A percentile compares a stretch with the other conserved stretches of the same genome.
Conservation (phyloP, 1,284 basidiomycete genomes). For the Heterobasidion occidentale region DNA sequence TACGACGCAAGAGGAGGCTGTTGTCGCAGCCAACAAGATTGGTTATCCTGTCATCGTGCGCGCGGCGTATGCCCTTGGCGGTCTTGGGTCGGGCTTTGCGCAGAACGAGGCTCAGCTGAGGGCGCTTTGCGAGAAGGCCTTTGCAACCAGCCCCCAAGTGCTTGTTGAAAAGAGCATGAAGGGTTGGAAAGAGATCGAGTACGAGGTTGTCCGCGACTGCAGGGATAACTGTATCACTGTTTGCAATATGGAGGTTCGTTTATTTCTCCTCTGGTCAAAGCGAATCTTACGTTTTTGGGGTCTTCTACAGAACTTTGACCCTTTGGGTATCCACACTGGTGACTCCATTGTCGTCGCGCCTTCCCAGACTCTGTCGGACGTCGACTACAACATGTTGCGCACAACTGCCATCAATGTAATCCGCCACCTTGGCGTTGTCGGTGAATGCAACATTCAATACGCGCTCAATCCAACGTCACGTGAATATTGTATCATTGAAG, state of each 20-base stretch:
- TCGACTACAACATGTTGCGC: constrained; percentile 98
- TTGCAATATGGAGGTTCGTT: constrained; percentile 96
- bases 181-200: constrained; percentile 99
- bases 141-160: constrained; percentile 95
- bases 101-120: constrained; percentile 83
- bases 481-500: constrained; percentile 99
- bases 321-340: constrained; percentile 96
- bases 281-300: constrained; percentile 2
- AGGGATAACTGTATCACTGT: constrained; percentile 97
- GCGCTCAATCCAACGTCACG: constrained; percentile 92
- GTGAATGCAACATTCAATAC: constrained; percentile 99
- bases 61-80: constrained; percentile 94
- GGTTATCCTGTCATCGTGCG: constrained; percentile 98
- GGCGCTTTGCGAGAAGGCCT: constrained; percentile 87
- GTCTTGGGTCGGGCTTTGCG: constrained; percentile 92
- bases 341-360: constrained; percentile 99
- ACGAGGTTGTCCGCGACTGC: constrained; percentile 98
- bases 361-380: constrained; percentile 95
- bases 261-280: not conserved
- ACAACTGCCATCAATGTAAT: constrained; percentile 98
- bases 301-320: constrained; percentile 86
- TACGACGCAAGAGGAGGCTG: constrained; percentile 78
- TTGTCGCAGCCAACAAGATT: constrained; percentile 78
- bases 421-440: constrained; percentile 93
- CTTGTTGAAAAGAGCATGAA: constrained; percentile 99